phyloP scores from a whole-genome alignment of 805 yeast species.

The Dipodascus albidus region DNA sequence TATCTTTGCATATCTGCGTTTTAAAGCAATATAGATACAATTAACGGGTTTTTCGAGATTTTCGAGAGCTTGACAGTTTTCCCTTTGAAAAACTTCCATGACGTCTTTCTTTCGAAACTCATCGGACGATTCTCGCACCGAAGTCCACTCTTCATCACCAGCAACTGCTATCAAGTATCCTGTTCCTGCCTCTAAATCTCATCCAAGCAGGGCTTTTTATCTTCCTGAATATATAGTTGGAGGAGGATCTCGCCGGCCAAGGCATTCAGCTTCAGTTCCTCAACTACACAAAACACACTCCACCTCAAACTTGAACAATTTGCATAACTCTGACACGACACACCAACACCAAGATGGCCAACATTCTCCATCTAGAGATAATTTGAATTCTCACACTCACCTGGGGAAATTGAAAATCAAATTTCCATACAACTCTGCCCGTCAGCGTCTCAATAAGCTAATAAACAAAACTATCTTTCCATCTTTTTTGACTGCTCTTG shows the following conservation, averaged over 20 bases:
- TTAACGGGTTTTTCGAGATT: background rate
- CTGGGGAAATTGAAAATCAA: background rate
- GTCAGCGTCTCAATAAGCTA: constrained; percentile 4
- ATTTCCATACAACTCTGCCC: background rate
- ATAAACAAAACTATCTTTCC: constrained; percentile 8
- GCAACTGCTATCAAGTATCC: background rate
- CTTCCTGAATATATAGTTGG: background rate
- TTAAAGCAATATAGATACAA: too few species aligned
- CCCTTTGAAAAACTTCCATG: background rate
- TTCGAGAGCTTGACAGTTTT: background rate
- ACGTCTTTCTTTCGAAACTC: background rate
- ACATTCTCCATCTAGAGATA: background rate
- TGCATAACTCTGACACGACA: background rate
- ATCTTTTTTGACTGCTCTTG: constrained; percentile 5
- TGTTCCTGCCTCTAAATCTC: background rate
- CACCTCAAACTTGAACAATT: background rate
- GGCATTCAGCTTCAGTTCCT: background rate
- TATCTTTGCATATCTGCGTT: too few species aligned
- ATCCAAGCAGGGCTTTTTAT: background rate
- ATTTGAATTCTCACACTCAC: background rate
- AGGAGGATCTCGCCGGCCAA: background rate
- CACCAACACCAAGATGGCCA: background rate
- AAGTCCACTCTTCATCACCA: background rate
- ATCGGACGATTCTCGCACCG: background rate
- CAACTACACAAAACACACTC: background rate